Percentiles rank a stretch among this genome's conserved stretches.
Evolutionary conservation across 2,329 filamentous ascomycete genomes (phyloP).

Genomic region (Aspergillus novofumigatus): DNA sequence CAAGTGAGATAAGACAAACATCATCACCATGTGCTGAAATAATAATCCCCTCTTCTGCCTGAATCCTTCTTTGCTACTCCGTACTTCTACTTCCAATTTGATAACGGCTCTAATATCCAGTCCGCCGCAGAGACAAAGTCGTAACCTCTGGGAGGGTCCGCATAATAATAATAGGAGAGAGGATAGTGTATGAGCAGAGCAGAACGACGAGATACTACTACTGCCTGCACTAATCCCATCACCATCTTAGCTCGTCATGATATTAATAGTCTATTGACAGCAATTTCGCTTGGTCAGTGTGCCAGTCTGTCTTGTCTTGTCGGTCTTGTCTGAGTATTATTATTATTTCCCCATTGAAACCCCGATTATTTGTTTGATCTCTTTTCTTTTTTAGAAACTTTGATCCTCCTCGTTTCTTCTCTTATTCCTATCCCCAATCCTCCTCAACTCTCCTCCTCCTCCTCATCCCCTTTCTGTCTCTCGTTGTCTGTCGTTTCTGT

Average conservation of each 20-base stretch:
- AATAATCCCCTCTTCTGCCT: not conserved
- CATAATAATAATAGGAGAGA: not conserved
- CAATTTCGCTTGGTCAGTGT: not conserved
- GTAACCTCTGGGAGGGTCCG: not conserved
- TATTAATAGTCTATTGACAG: not conserved
- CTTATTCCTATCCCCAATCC: not conserved
- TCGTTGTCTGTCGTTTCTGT: not conserved
- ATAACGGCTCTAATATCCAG: not conserved
- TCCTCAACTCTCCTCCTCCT: not conserved
- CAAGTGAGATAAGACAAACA: not conserved
- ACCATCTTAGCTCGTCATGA: not conserved
- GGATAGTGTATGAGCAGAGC: not conserved
- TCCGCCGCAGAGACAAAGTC: not conserved
- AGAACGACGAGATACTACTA: not conserved
- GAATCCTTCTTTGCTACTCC: not conserved
- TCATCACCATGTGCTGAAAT: not conserved
- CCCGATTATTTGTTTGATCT: not conserved
- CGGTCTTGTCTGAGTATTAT: not conserved
- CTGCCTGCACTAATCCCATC: not conserved
- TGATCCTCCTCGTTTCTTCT: not conserved
- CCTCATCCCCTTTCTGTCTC: not conserved
- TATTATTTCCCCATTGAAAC: not conserved
- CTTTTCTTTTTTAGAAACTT: not conserved
- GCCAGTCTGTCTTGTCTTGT: not conserved
- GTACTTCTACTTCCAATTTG: too few relatives aligned